phyloP scores from a whole-genome alignment of 1,139 yeast genomes.

The Pichia sp. region DNA sequence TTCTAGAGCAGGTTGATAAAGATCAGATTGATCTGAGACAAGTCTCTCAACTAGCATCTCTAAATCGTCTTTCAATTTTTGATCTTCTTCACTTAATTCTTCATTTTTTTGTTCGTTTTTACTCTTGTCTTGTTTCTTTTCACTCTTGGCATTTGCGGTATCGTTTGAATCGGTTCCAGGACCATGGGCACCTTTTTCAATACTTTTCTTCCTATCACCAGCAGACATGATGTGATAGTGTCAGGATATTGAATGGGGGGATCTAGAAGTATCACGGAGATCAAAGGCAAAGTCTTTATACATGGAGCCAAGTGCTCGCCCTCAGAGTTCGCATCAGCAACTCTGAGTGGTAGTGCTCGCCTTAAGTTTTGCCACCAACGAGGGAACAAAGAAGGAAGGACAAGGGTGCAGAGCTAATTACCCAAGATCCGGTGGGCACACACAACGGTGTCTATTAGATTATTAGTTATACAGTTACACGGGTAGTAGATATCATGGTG shows the following conservation, averaged over 20 bases:
- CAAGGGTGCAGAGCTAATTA: too few species aligned
- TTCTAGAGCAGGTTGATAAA: constrained; percentile 54
- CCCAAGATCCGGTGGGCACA: too few species aligned
- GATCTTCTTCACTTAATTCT: constrained; percentile 91
- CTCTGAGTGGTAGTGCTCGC: too few species aligned
- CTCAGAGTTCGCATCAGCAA: too few species aligned
- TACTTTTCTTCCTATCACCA: neutral
- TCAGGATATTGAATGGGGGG: neutral
- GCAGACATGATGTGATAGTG: neutral
- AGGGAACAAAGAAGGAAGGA: too few species aligned
- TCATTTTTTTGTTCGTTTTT: constrained; percentile 39
- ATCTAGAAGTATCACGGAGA: neutral
- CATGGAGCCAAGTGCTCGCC: too few species aligned
- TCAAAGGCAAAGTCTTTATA: neutral
- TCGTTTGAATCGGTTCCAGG: constrained; percentile 1
- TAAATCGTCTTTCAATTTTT: constrained; percentile 76
- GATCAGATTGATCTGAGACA: constrained; percentile 39
- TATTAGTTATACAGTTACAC: neutral
- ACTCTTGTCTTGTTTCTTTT: constrained; percentile 1
- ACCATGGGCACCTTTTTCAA: neutral
- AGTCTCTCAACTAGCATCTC: constrained; percentile 82
- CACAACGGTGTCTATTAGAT: neutral
- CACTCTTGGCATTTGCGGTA: neutral
- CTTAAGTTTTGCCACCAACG: constrained; percentile 1
- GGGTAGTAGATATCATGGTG: too few species aligned